Evolutionary conservation across 768 basidiomycete genomes (phyloP), one percentile per base, ranked within the genome.

Genomic region (Myochromella boudieri): DNA sequence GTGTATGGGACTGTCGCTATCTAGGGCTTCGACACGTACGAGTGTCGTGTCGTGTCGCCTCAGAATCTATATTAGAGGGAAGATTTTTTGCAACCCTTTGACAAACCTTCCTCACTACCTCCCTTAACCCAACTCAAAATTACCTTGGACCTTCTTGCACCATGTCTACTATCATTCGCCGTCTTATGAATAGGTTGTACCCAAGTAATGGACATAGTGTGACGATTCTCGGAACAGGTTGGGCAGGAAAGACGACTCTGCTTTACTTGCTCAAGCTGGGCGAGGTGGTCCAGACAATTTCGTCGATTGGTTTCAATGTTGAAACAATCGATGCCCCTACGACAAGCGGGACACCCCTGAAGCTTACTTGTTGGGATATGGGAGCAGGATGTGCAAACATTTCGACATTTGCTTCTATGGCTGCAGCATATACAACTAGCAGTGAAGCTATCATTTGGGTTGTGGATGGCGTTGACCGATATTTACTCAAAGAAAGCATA

Each of bases 401-500:
- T 42, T 55, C 68, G 20, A 68, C 69, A 22, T 66, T 79, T 42
- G 73, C 69, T 36, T 27, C 38, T 6, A 31, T 67, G 21, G 31
- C 69, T n/a, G 33, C 53, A 10, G 20, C 53, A 9, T 68, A 64
- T 42, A 36, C 59, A 3, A 25, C 50, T 6, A 34, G 33, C 4
- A 72, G 76, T 11, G 76, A 82, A 54, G 82, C 80, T 26, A 65
- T 85, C 58, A 75, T 86, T 53, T 85, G 81, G 73, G 67, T 83
- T n/a, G 77, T 86, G 24, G 82, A 86, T 59, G 76, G 76, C 29
- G 69, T 68, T 45, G 77, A 81, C 53, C 61, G 69, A 40, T 71
- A 76, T 27, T 66, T 74, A 34, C 64, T 85, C 15, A 44, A 62
- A 1, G 81, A 83, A 60, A 81, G 77, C 31, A 69, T 75, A 4